Evolutionary conservation across 805 yeast species (phyloP).

Genomic region (Candida morakotiae): DNA sequence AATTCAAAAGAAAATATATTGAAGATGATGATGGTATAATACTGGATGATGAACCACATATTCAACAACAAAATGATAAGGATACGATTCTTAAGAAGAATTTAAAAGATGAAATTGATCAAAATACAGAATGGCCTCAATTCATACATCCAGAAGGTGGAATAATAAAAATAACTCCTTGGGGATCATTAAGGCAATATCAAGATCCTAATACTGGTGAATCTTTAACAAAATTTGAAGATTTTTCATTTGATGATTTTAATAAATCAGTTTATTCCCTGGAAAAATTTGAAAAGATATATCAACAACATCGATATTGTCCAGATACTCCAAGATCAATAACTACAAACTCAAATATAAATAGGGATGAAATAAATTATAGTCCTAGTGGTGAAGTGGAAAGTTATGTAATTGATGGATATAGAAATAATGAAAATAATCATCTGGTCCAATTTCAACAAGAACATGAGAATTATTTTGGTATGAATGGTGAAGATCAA

Average conservation of each 20-base stretch:
- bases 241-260: slow-evolving; percentile 26
- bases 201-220: slow-evolving; percentile 40
- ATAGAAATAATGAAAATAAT: not conserved
- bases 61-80: not conserved
- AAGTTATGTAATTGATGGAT: slow-evolving; percentile 27
- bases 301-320: slow-evolving; percentile 9
- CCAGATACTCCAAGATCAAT: slow-evolving; percentile 25
- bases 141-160: slow-evolving; percentile 64
- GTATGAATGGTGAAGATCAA: slow-evolving; percentile 25
- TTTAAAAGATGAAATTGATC: slow-evolving; percentile 9
- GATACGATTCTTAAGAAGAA: not conserved
- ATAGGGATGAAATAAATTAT: slow-evolving; percentile 11
- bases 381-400: slow-evolving; percentile 39
- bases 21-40: not conserved
- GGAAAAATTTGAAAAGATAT: slow-evolving; percentile 1
- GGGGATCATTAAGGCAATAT: slow-evolving; percentile 54
- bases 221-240: slow-evolving; percentile 46
- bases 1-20: slow-evolving; percentile 1
- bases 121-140: slow-evolving; percentile 44
- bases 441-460: slow-evolving; percentile 1
- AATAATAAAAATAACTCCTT: slow-evolving; percentile 55
- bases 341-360: slow-evolving; percentile 7
- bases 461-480: slow-evolving; percentile 37
- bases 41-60: not conserved
- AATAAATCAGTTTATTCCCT: slow-evolving; percentile 1